These are phyloP conservation scores for Pestalotiopsis sp. DNA, from an alignment of 2,329 filamentous ascomycete genomes.

Conservation along the genomic window DNA sequence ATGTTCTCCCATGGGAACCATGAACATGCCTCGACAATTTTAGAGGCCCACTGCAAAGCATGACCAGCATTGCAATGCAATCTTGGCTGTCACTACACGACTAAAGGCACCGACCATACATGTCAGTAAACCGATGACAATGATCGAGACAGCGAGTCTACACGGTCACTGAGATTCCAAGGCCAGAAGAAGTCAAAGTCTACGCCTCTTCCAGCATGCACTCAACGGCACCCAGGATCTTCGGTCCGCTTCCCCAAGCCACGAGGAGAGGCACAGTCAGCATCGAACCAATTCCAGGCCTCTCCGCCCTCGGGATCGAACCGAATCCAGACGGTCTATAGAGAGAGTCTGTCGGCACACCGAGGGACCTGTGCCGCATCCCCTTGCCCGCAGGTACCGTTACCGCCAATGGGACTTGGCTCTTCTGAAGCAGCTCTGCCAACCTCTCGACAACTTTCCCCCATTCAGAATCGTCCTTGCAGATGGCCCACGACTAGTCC, in stretches of 20 bases:
- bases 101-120: too few relatives aligned
- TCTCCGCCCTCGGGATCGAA: not conserved
- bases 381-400: slow-evolving; percentile 2
- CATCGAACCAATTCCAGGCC: not conserved
- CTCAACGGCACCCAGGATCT: not conserved
- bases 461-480: not conserved
- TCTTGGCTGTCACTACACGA: too few relatives aligned
- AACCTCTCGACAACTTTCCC: not conserved
- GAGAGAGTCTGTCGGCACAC: not conserved
- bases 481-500: not conserved
- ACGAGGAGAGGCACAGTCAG: slow-evolving; percentile 1
- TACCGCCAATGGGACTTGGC: slow-evolving; percentile 2
- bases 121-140: too few relatives aligned
- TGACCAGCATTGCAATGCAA: too few relatives aligned
- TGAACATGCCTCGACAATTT: too few relatives aligned
- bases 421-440: too few relatives aligned
- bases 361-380: slow-evolving; percentile 4
- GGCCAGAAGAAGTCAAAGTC: not conserved
- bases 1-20: too few relatives aligned
- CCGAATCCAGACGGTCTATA: not conserved
- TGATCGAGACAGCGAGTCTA: too few relatives aligned
- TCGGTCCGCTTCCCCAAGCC: slow-evolving; percentile 7
- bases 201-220: not conserved
- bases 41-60: too few relatives aligned
- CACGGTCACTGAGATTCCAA: too few relatives aligned